Evolutionary conservation across 331 rosid genomes (phyloP).

Genomic region (Quercus lobata): DNA sequence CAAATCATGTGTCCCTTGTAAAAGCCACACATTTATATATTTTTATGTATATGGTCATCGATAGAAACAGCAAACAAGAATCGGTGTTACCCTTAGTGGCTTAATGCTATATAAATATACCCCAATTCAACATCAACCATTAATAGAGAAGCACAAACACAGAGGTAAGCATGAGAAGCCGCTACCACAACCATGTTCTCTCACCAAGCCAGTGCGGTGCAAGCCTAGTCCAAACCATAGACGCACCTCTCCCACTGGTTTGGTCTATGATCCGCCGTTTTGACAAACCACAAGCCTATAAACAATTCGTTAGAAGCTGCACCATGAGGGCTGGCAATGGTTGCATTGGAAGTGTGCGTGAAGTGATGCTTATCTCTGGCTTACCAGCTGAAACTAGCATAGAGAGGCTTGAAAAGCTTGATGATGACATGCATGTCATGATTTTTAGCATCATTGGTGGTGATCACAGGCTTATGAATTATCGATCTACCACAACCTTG

Average conservation of each 20-base stretch:
- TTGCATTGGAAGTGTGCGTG: slow-evolving; percentile 49
- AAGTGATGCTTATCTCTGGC: slow-evolving; percentile 41
- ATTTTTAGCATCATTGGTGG: slow-evolving; percentile 59
- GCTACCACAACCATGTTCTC: slow-evolving; percentile 29
- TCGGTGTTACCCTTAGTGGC: neutral
- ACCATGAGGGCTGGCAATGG: slow-evolving; percentile 36
- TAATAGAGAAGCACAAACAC: neutral
- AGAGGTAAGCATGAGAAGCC: slow-evolving; percentile 15
- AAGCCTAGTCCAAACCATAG: slow-evolving; percentile 38
- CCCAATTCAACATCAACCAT: neutral
- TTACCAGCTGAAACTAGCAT: slow-evolving; percentile 44
- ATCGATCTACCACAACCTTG: slow-evolving; percentile 44
- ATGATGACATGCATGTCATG: slow-evolving; percentile 44
- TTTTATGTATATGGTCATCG: too few relatives aligned
- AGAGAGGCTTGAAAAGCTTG: slow-evolving; percentile 54
- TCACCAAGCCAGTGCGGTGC: slow-evolving; percentile 54
- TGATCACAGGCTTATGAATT: slow-evolving; percentile 57
- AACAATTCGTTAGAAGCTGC: slow-evolving; percentile 53
- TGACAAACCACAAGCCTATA: slow-evolving; percentile 51
- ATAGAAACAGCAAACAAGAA: too few relatives aligned
- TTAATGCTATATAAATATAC: neutral
- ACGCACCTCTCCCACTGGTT: slow-evolving; percentile 49
- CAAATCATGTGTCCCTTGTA: neutral
- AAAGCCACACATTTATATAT: too few relatives aligned
- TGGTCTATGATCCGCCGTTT: slow-evolving; percentile 68